Evolutionary conservation across 2,329 filamentous ascomycete genomes (phyloP), one percentile per base, ranked within the genome.

Genomic region (Colletotrichum costaricense): DNA sequence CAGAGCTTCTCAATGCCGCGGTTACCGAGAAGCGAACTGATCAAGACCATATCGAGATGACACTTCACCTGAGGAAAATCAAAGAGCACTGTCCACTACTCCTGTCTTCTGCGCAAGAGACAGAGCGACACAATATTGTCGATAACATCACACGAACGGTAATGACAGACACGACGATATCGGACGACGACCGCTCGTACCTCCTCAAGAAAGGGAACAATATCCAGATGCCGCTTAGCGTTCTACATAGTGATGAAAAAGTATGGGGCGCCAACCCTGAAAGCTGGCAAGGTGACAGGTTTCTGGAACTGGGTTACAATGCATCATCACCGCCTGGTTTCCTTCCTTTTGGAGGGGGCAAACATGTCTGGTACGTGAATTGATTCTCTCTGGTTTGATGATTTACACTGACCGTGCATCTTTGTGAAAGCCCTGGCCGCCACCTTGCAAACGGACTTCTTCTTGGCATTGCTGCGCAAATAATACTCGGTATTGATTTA

Each of bases 31-130:
- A 69, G 33, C 74, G n/a, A 52, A 55, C 19, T 55, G 58, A 22
- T 12, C 28, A 35, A n/a, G 9, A 30, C 16, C 22, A 35, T 1
- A 3, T 59, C 1, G 70, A 42, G 0, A 77, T 69, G 9, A 79
- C 74, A 1, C 78, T 88, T n/a, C 79, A 85, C 28, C 79, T 83
- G 63, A 76, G 77, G 2, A 76, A 76, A 3, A 80, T 87, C 11
- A 81, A 82, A 55, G 76, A 81, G 0, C 69, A 78, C 5, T 84
- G 83, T 58, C 85, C 86, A 0, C 77, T 87, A 4, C 77, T 89
- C 11, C 77, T 84, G 22, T 84, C 84, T 54, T 81, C 81, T 16
- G 86, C 84, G 75, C 81, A 83, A 28, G 87, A 88, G 76, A 82
- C 81, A 0, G 77, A 88, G 68, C 84, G 86, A 11, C 22, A 16